Conservation (phyloP, 352 stramenopile species). For the Discostella stelligera region DNA sequence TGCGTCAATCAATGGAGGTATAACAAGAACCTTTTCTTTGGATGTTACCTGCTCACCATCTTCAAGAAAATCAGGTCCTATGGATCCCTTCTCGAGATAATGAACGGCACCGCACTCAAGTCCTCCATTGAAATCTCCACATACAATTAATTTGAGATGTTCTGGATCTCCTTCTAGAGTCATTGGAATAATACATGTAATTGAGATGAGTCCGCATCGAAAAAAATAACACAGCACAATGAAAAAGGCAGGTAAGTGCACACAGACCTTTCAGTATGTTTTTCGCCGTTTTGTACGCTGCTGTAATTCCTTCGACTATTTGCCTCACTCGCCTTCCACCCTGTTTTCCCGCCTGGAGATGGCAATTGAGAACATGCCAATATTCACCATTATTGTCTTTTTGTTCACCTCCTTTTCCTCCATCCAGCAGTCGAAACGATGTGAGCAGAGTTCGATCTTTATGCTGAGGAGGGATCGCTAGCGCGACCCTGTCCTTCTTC, state of each 20-base stretch:
- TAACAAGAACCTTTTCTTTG: constrained; percentile 64
- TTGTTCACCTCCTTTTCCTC: constrained; percentile 1
- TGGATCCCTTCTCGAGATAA: constrained; percentile 67
- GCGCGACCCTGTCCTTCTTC: constrained; percentile 66
- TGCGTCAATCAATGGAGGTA: constrained; percentile 62
- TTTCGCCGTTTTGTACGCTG: constrained; percentile 66
- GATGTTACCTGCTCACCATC: constrained; percentile 65
- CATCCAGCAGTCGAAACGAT: constrained; percentile 54
- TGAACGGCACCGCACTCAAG: constrained; percentile 71
- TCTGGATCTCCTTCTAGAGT: constrained; percentile 48
- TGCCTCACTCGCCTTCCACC: constrained; percentile 73
- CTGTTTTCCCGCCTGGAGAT: constrained; percentile 80
- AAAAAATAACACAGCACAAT: background rate
- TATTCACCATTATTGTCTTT: constrained; percentile 13
- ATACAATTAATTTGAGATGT: constrained; percentile 71
- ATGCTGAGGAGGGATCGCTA: constrained; percentile 61
- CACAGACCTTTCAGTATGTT: constrained; percentile 64
- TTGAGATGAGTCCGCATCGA: background rate
- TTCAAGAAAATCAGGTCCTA: constrained; percentile 73
- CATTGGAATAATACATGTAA: constrained; percentile 1
- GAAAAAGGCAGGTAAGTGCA: background rate
- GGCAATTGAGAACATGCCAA: constrained; percentile 82
- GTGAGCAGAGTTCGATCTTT: constrained; percentile 79
- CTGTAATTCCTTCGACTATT: constrained; percentile 68
- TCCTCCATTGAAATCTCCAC: constrained; percentile 84